These are phyloP conservation scores for Camellia granthamiana DNA, from an alignment of 148 eudicot genomes.

Conservation along the genomic window DNA sequence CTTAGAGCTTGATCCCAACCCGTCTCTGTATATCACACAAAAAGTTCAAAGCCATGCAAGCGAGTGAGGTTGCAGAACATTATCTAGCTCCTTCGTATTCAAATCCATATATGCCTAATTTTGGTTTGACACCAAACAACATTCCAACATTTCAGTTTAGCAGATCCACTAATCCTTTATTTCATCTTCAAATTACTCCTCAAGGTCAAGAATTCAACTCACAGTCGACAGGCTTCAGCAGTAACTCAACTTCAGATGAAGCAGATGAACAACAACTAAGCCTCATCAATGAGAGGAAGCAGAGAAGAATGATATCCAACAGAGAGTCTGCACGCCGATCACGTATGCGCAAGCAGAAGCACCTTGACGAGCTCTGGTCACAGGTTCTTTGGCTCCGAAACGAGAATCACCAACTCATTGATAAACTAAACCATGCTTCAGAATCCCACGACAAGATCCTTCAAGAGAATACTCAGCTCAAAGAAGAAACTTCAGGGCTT, in stretches of 20 bases:
- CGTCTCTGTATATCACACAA: neutral
- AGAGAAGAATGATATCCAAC: slow-evolving; percentile 93
- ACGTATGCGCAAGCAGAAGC: slow-evolving; percentile 95
- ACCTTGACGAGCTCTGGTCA: slow-evolving; percentile 86
- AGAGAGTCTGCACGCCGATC: slow-evolving; percentile 91
- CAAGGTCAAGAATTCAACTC: slow-evolving; percentile 46
- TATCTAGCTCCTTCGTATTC: slow-evolving; percentile 50
- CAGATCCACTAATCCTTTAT: slow-evolving; percentile 42
- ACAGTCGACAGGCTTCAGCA: slow-evolving; percentile 53
- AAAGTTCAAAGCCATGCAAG: slow-evolving; percentile 54
- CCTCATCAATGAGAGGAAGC: slow-evolving; percentile 81
- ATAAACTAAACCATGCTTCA: slow-evolving; percentile 59
- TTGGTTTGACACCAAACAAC: slow-evolving; percentile 28
- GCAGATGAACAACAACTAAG: slow-evolving; percentile 77
- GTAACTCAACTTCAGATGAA: slow-evolving; percentile 86
- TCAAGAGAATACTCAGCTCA: slow-evolving; percentile 74
- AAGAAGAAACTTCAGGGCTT: slow-evolving; percentile 67
- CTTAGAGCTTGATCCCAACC: neutral
- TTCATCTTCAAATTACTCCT: slow-evolving; percentile 46
- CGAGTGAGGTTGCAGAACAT: slow-evolving; percentile 51
- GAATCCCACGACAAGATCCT: slow-evolving; percentile 56
- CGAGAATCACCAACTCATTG: slow-evolving; percentile 71
- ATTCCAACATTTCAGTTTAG: slow-evolving; percentile 33
- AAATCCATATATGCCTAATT: slow-evolving; percentile 39
- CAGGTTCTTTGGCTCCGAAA: slow-evolving; percentile 75